Base-by-base conservation (phyloP, 345 rosid genomes). In the Luvunga scandens region DNA sequence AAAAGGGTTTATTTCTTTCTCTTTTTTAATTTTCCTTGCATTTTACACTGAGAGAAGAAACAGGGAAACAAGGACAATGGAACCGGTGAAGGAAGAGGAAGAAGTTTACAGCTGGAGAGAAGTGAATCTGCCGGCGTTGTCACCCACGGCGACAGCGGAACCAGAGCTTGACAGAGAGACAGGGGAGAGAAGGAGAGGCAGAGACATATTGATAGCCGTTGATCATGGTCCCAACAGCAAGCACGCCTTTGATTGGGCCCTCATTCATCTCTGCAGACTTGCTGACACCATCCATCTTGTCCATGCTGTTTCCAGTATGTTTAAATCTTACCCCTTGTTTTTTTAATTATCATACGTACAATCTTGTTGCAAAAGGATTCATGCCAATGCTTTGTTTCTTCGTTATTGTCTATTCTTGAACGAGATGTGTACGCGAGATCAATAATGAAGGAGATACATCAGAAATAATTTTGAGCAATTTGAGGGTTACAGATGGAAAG, bases 271-370 rank as follows among this genome's bases (percentile, higher is more conserved):
- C 82, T 91, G 95, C 83, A 86, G 97, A 48, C 87, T 89, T 50
- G 93, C 98, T 24, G 97, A 94, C 84, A 94, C 97, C 71, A 69
- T 94, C 59, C 97, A 93, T 75, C 95, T 94, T 69, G 89, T 93
- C 38, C 97, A 91, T 68, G 97, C 95, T 36, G 93, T 94, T 83
- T 88, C 97, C 67, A 88, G 97, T 94, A 77, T 53, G 57, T 53
- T 16, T 53, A 53, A 50, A 50, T 50, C 1, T 16, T 4, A 48
- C 6, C 1, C 1, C 9, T 14, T 0, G 2, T 5, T 0, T 5
- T 53, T 14, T 4, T 18, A 18, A 18, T 53, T 53, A 18, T 53
- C 57, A 53, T 53, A 4, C 21, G 18, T 16, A 2, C 7, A 53
- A 53, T 53, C 18, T 13, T 45, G 50, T 45, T 45, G 50, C 18